A percentile compares a stretch with the other conserved stretches of the same genome.
Conservation (phyloP, 768 basidiomycete species). For the Rhodotorula toruloides region DNA sequence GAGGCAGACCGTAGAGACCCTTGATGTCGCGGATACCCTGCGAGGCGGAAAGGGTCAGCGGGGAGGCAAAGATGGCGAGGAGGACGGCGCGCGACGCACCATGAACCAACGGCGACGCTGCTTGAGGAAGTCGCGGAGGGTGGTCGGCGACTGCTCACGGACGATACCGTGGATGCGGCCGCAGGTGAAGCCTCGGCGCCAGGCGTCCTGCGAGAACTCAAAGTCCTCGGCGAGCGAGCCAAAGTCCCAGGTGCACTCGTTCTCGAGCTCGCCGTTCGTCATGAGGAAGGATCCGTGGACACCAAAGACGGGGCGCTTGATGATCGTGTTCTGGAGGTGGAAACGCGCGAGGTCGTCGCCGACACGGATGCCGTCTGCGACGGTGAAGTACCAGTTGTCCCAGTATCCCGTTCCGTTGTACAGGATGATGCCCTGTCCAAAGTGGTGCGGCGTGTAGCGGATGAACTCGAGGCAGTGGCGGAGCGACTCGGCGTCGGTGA, state of each 20-base stretch:
- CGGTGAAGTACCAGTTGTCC: slow-evolving; percentile 46
- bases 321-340: slow-evolving; percentile 45
- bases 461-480: slow-evolving; percentile 45
- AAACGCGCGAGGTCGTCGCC: slow-evolving; percentile 46
- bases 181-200: slow-evolving; percentile 45
- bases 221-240: slow-evolving; percentile 46
- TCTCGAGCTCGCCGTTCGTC: slow-evolving; percentile 46
- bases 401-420: slow-evolving; percentile 44
- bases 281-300: slow-evolving; percentile 46
- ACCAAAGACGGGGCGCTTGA: slow-evolving; percentile 44
- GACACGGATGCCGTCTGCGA: slow-evolving; percentile 45
- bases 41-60: background rate
- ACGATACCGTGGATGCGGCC: slow-evolving; percentile 45
- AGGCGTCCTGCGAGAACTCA: slow-evolving; percentile 46
- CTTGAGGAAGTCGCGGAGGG: slow-evolving; percentile 46
- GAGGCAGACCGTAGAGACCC: slow-evolving; percentile 45
- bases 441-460: slow-evolving; percentile 45
- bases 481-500: slow-evolving; percentile 44
- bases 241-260: slow-evolving; percentile 46
- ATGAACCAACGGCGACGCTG: slow-evolving; percentile 47
- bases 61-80: fast-evolving
- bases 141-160: slow-evolving; percentile 44
- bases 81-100: slow-evolving; percentile 28
- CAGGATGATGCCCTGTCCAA: slow-evolving; percentile 46
- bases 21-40: slow-evolving; percentile 43